phyloP scores from a whole-genome alignment of 257 asterid species.

The Solanum sejunctum region DNA sequence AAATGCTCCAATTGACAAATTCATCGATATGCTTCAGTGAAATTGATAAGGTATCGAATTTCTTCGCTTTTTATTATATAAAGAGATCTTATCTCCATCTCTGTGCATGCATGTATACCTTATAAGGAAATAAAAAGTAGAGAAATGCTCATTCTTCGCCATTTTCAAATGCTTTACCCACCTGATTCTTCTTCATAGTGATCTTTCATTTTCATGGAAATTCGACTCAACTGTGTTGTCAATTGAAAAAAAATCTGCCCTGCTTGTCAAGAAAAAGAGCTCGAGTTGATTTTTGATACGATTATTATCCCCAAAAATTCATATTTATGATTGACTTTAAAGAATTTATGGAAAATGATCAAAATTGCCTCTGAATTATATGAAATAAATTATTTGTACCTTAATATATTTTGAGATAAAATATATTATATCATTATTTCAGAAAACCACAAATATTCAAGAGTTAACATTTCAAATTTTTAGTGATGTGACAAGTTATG shows the following conservation, averaged over 20 bases:
- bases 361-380: too few relatives aligned
- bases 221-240: not conserved
- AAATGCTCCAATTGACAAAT: not conserved
- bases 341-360: too few relatives aligned
- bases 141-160: not conserved
- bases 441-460: too few relatives aligned
- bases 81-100: not conserved
- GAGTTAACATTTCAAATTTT: too few relatives aligned
- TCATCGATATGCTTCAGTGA: not conserved
- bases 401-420: too few relatives aligned
- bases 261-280: too few relatives aligned
- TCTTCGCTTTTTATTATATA: not conserved
- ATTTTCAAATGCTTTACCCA: not conserved
- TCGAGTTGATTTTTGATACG: accelerated
- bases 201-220: not conserved
- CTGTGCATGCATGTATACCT: not conserved
- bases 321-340: too few relatives aligned
- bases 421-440: too few relatives aligned
- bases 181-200: not conserved
- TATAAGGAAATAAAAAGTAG: not conserved
- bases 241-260: not conserved
- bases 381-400: too few relatives aligned
- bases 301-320: not conserved
- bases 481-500: too few relatives aligned
- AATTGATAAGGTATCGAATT: not conserved